Evolutionary conservation across 2,329 filamentous ascomycete genomes (phyloP), one percentile per base, ranked within the genome.

Genomic region (Cladosporium sp.): DNA sequence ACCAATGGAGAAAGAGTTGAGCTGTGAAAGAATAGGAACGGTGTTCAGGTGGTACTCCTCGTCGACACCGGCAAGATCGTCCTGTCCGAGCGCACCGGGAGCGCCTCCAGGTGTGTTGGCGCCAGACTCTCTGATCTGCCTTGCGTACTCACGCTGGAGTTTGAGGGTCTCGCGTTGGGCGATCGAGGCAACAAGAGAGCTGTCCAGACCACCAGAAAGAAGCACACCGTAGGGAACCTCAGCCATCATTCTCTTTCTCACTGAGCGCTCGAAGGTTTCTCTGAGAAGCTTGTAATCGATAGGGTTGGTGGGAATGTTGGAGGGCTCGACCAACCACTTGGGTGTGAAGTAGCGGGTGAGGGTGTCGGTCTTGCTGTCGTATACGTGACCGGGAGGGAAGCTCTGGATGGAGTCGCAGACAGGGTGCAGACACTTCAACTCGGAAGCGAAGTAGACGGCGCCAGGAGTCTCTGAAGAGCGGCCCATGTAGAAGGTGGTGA

Each of bases 1-100:
- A 72, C 94, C 94, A 66, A 99, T 99, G 15, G 94, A 99, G 83
- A 99, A 99, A 15, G 92, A 97, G 85, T 97, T 95, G 75, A 99
- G 86, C 76, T 97, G 90, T 37, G 93, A 92, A 57, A 97, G 86
- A 70, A 94, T 90, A 58, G 92, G 94, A 63, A 96, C 85, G 14
- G 92, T 96, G 51, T 88, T 91, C 62, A 97, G 80, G 71, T 93
- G 85, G 80, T 96, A 88, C 60, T 93, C 85, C 72, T 96, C 92
- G 70, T 97, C 94, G 68, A 99, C 95, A 70, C 94, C 94, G 60
- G 97, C 93, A 49, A 97, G 83, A 51, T 90, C 84, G 56, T 78
- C 79, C 43, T 47, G 43, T 52, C 80, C 78, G 61, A 79, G 75
- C 64, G 74, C 76, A 66, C 75, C 78, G 65, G 73, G 39, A 45